Conservation (phyloP, 108 stramenopile species). For the Chaetoceros tenuissimus region DNA sequence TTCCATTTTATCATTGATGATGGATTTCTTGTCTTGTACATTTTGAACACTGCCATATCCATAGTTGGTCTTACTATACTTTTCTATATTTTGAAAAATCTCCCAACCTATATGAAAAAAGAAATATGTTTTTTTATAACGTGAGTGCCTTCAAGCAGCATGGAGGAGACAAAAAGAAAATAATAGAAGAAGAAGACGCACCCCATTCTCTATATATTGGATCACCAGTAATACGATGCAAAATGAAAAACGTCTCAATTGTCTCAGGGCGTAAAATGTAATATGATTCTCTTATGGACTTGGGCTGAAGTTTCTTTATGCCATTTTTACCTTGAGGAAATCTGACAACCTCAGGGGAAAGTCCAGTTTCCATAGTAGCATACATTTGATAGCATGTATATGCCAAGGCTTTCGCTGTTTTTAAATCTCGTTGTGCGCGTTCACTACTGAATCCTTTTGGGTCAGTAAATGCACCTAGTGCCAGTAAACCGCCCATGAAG, state of each 20-base stretch:
- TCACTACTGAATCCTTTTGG: conserved; percentile 26
- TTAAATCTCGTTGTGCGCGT: conserved; percentile 38
- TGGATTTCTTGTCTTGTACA: conserved; percentile 11
- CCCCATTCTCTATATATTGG: conserved; percentile 43
- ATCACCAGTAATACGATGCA: conserved; percentile 41
- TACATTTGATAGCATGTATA: conserved; percentile 41
- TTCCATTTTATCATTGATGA: conserved; percentile 40
- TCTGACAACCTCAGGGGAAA: conserved; percentile 23
- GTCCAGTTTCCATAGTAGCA: conserved; percentile 22
- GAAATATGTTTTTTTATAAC: conserved; percentile 54
- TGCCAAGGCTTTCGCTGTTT: conserved; percentile 34
- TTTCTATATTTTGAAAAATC: conserved; percentile 46
- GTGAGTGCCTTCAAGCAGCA: conserved; percentile 29
- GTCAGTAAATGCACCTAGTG: conserved; percentile 57
- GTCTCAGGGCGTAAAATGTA: conserved; percentile 62
- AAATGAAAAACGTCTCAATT: conserved; percentile 34
- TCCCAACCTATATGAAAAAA: conserved; percentile 59
- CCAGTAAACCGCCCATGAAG: conserved; percentile 67
- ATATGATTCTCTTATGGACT: conserved; percentile 28
- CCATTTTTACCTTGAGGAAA: conserved; percentile 23
- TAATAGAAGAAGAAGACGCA: too few relatives aligned
- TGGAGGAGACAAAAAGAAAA: too few relatives aligned
- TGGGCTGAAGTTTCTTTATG: too few relatives aligned
- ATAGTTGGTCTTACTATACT: conserved; percentile 21
- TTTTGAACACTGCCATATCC: conserved; percentile 29